Conservation (phyloP, 768 basidiomycete species). For the Candolleomyces eurysporus region DNA sequence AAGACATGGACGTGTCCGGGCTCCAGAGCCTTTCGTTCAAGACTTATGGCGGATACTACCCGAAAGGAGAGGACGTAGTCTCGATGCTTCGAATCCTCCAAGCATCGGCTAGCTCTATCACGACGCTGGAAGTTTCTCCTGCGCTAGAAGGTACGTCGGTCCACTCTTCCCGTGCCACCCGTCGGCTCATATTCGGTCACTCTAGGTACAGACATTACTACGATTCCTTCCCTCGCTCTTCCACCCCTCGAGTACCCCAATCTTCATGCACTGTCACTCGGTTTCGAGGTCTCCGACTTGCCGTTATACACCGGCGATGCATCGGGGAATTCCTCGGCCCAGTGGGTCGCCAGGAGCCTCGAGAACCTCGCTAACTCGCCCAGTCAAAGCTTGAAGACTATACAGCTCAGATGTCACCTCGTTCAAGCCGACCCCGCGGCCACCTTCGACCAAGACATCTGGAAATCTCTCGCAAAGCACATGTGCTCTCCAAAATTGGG, state of each 20-base stretch:
- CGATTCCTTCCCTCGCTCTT: neutral
- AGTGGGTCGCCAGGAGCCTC: neutral
- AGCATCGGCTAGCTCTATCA: neutral
- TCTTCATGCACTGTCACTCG: neutral
- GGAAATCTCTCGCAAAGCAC: neutral
- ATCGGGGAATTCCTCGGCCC: neutral
- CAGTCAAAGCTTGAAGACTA: neutral
- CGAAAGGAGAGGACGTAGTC: neutral
- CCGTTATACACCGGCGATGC: neutral
- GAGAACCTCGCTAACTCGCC: neutral
- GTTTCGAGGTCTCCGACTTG: neutral
- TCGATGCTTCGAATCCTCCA: neutral
- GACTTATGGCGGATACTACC: neutral
- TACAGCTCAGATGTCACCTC: neutral
- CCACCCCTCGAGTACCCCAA: neutral
- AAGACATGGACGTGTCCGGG: neutral
- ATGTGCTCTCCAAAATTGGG: neutral
- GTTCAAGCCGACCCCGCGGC: neutral
- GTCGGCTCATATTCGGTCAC: too few species aligned
- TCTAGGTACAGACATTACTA: neutral
- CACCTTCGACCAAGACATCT: neutral
- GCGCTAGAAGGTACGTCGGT: neutral
- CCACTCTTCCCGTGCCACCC: neutral
- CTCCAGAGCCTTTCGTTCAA: neutral
- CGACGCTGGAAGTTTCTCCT: neutral